Percentiles rank a stretch among this genome's conserved stretches.
Evolutionary conservation across 306 rosid genomes (phyloP).

Genomic region (Argentina anserina): DNA sequence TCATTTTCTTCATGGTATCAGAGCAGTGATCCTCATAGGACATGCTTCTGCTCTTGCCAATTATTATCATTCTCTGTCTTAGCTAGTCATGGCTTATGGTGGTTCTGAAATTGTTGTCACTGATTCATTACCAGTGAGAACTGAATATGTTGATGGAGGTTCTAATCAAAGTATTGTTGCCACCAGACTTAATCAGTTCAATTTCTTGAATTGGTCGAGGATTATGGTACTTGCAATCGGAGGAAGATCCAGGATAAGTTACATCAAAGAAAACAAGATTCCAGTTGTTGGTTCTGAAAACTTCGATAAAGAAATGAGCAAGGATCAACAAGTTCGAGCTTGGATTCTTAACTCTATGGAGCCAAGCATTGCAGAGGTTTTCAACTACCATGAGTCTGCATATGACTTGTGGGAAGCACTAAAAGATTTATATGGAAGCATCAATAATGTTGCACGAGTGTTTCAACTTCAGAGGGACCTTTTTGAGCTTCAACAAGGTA

Average conservation of each 20-base stretch:
- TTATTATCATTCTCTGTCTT: too few species aligned
- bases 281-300: background rate
- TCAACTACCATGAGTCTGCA: background rate
- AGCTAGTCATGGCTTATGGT: background rate
- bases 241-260: background rate
- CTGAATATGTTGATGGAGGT: background rate
- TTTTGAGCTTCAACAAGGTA: slow-evolving; percentile 1
- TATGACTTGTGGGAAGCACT: background rate
- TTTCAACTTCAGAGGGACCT: too few species aligned
- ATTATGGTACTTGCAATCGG: background rate
- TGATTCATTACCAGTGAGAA: background rate
- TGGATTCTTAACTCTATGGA: background rate
- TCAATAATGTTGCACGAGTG: background rate
- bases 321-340: background rate
- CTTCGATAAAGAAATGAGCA: background rate
- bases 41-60: too few species aligned
- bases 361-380: background rate
- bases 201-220: slow-evolving; percentile 1
- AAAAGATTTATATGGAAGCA: background rate
- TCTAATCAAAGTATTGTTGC: background rate
- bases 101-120: background rate
- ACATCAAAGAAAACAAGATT: background rate
- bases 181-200: background rate
- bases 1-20: too few species aligned
- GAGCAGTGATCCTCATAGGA: too few species aligned